Evolutionary conservation across 192 early-diverging fungal genomes (phyloP), one percentile per base, ranked within the genome.

Genomic region (Jimgerdemannia flammicorona): DNA sequence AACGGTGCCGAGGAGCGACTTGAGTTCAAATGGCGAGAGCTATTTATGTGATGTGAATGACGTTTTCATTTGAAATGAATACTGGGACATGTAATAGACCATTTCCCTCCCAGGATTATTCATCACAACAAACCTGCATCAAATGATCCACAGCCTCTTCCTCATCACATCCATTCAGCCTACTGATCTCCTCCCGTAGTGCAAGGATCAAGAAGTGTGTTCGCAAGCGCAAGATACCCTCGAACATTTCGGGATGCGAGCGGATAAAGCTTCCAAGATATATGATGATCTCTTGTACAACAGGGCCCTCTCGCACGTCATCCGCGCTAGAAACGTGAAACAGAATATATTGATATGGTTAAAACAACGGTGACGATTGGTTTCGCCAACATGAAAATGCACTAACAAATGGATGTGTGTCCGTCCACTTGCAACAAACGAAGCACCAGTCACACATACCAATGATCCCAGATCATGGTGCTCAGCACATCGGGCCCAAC

Each of bases 171-270:
- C 87, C 83, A 66, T 89, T 87, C 74, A 93, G 83, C 40, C 91
- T 84, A 20, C 90, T 88, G 43, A 96, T 92, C 80, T 96, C 95
- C 73, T 96, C 95, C 43, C 95, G 84, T 78, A 96, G 84, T 9
- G 95, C 95, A 84, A 95, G 92, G 43, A 96, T 90, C 67, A 96
- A 86, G 73, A 90, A 92, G 78, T 95, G 93, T 0, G 91, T 94
- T 39, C 95, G 90, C 18, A 96, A 84, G 44, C 92, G 82, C 81
- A 94, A 87, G 74, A 96, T 94, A 70, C 95, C 95, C 40, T 93
- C 89, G 84, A 96, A 96, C 78, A 94, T 83, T 3, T 71, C 72
- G 0, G 92, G 90, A 8, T 83, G 81, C 18, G 88, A 85, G 3
- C 91, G 87, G 40, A 94, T 90, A 49, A 96, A 85, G 4, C 87